phyloP scores from a whole-genome alignment of 2,329 filamentous ascomycete species.

The Penicillium capsulatum region DNA sequence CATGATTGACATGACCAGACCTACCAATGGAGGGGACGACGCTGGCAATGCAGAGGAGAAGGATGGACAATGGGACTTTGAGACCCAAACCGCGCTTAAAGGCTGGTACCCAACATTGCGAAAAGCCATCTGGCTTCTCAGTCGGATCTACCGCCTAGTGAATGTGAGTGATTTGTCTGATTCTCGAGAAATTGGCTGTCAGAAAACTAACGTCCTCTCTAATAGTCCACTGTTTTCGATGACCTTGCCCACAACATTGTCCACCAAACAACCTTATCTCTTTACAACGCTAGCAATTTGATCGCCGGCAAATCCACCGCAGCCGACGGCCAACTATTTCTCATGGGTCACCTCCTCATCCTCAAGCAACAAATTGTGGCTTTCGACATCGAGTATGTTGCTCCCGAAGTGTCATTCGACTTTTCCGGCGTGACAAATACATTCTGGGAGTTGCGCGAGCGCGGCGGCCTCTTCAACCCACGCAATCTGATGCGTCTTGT shows the following conservation, averaged over 20 bases:
- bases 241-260: constrained; percentile 77
- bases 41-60: constrained; percentile 43
- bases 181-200: not conserved
- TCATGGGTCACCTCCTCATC: constrained; percentile 89
- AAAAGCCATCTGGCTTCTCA: constrained; percentile 65
- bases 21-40: constrained; percentile 50
- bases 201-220: not conserved
- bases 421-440: constrained; percentile 63
- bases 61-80: constrained; percentile 51
- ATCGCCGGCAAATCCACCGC: constrained; percentile 60
- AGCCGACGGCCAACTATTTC: constrained; percentile 80
- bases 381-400: constrained; percentile 80
- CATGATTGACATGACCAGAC: constrained; percentile 45
- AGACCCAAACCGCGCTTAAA: constrained; percentile 54
- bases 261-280: constrained; percentile 78
- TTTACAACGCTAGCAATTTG: constrained; percentile 69
- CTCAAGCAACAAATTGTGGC: constrained; percentile 94
- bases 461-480: constrained; percentile 63
- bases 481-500: constrained; percentile 58
- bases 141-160: constrained; percentile 65
- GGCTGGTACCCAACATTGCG: constrained; percentile 65
- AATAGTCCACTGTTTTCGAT: constrained; percentile 62
- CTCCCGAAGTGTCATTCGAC: constrained; percentile 62
- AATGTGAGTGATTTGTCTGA: constrained; percentile 46
- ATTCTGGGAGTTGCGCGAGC: constrained; percentile 63